Evolutionary conservation across 805 yeast genomes (phyloP), one percentile per base, ranked within the genome.

Genomic region (Grigorovia transvaalensis): DNA sequence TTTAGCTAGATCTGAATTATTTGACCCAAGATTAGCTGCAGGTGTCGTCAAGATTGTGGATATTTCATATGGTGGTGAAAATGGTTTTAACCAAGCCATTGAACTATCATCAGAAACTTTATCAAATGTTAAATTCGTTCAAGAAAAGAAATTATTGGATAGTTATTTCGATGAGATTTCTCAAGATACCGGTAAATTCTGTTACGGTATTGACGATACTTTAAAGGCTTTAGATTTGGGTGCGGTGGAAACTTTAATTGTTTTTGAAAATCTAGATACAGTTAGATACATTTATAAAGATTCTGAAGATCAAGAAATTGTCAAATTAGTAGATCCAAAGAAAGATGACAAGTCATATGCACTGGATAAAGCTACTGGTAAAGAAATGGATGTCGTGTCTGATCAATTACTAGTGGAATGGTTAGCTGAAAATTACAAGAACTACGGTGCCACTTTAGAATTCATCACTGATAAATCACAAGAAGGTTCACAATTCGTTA

Each of bases 11-110:
- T 88, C 96, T 45, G 99, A 93, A 68, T 73, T 93, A 75, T 91
- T 93, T 68, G 99, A 93, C 71, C 75, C 73, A 60, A 88, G 99
- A 74, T 78, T 93, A 65, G 87, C 79, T 60, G 84, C 85, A 49
- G 90, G 89, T 72, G 82, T 93, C 63, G 79, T 93, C 56, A 88
- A 89, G 71, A 80, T 90, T 67, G 99, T 95, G 52, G 99, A 93
- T 76, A 86, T 93, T 52, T 90, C 98, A 2, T 93, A 93, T 66
- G 99, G 99, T 72, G 99, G 99, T 68, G 99, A 93, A 73, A 93
- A 93, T 69, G 99, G 99, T 47, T 93, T 93, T 77, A 93, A 93
- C 75, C 99, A 93, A 76, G 99, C 99, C 46, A 95, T 93, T 63
- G 99, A 93, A 72, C 78, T 93, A 60, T 86, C 97, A 35, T 96